These are phyloP conservation scores for Colletotrichum tabaci DNA, from an alignment of 2,329 filamentous ascomycete species.

Conservation along the genomic window DNA sequence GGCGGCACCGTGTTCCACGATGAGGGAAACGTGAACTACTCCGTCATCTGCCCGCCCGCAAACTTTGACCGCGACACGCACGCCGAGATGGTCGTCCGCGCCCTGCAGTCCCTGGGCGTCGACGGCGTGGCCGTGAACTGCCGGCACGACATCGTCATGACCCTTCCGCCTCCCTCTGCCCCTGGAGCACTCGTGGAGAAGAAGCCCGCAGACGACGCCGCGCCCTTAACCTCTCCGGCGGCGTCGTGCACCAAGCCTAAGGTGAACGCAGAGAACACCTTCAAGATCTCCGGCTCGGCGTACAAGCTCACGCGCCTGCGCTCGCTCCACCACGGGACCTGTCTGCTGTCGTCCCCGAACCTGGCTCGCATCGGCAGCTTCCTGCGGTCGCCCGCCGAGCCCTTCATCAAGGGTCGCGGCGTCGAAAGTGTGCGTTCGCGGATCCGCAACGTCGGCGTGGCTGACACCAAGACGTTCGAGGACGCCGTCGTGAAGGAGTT, in stretches of 20 bases:
- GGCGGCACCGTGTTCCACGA: constrained; percentile 97
- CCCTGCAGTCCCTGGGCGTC: constrained; percentile 74
- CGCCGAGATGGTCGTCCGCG: constrained; percentile 93
- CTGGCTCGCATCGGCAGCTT: constrained; percentile 78
- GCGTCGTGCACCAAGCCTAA: constrained; percentile 16
- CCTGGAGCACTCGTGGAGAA: constrained; percentile 5
- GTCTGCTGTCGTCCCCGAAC: constrained; percentile 84
- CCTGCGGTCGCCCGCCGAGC: constrained; percentile 83
- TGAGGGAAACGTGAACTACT: constrained; percentile 93
- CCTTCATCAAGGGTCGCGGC: constrained; percentile 84
- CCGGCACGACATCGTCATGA: constrained; percentile 92
- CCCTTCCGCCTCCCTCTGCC: constrained; percentile 50
- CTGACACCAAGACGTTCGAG: constrained; percentile 58
- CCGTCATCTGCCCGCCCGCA: constrained; percentile 85
- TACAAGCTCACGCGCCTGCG: constrained; percentile 90
- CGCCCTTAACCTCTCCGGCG: not conserved
- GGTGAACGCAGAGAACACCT: constrained; percentile 53
- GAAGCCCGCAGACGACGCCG: not conserved
- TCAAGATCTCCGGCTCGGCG: constrained; percentile 93
- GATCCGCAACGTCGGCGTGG: constrained; percentile 82
- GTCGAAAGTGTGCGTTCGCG: constrained; percentile 93
- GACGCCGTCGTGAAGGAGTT: constrained; percentile 77
- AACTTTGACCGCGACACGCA: constrained; percentile 88
- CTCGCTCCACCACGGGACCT: constrained; percentile 94
- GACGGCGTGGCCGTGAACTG: constrained; percentile 82